A percentile compares a stretch with the other conserved stretches of the same genome.
Evolutionary conservation across 345 rosid species (phyloP).

Genomic region (Hypericum androsaemum): DNA sequence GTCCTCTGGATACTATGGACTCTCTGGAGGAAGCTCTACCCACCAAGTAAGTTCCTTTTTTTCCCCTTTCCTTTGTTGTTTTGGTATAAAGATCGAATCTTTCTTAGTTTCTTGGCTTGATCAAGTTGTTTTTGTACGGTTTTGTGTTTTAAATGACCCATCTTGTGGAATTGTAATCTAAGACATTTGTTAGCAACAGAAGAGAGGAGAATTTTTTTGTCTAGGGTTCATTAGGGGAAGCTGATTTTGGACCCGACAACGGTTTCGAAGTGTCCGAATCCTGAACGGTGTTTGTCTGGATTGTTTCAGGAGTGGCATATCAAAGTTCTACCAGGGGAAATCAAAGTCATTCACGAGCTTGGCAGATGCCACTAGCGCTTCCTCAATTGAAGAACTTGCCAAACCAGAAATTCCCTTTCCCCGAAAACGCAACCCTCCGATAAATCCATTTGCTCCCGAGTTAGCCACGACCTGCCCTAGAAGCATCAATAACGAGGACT

Average conservation of each 20-base stretch:
- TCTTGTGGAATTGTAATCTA: too few relatives aligned
- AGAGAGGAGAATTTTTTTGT: too few relatives aligned
- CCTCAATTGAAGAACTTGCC: constrained; percentile 24
- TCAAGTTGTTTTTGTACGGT: too few relatives aligned
- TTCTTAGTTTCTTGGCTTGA: too few relatives aligned
- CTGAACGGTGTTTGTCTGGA: neutral
- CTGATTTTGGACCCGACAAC: too few relatives aligned
- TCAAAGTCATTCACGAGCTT: constrained; percentile 45
- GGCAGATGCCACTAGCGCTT: constrained; percentile 24
- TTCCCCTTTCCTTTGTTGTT: neutral
- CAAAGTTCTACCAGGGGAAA: constrained; percentile 34
- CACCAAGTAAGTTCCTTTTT: constrained; percentile 13
- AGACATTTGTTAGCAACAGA: too few relatives aligned
- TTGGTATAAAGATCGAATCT: too few relatives aligned
- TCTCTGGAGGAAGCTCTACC: constrained; percentile 33
- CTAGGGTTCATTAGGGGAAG: too few relatives aligned
- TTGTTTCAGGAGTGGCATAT: constrained; percentile 32
- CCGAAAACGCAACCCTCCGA: constrained; percentile 21
- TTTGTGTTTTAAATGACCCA: too few relatives aligned
- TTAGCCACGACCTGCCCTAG: too few relatives aligned
- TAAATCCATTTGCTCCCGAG: constrained; percentile 13
- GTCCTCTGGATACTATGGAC: constrained; percentile 30
- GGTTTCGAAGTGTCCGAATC: too few relatives aligned
- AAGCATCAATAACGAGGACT: too few relatives aligned
- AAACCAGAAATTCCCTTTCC: constrained; percentile 33